phyloP scores from a whole-genome alignment of 208 protist species.

The Trypanosoma rangeli region DNA sequence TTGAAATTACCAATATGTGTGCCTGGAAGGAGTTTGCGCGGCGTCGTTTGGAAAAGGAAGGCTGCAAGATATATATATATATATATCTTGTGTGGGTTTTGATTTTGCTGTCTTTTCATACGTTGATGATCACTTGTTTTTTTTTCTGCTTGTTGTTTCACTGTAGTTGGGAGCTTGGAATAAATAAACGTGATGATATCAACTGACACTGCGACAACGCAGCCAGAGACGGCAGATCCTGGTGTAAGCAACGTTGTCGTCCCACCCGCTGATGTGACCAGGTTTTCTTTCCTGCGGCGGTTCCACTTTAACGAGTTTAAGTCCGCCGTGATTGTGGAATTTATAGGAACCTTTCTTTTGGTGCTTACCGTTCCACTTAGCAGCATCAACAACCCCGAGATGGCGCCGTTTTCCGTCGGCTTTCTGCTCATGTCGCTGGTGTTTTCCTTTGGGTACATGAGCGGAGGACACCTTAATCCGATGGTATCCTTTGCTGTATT shows the following conservation, averaged over 20 bases:
- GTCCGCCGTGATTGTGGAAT: constrained; percentile 76
- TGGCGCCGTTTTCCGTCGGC: constrained; percentile 69
- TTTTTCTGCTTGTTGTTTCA: neutral
- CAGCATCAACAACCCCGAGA: constrained; percentile 55
- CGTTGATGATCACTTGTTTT: neutral
- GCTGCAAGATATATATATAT: neutral
- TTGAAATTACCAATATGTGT: neutral
- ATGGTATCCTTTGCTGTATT: constrained; percentile 80
- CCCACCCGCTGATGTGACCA: constrained; percentile 22
- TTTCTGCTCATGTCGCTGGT: constrained; percentile 78
- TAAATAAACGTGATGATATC: constrained; percentile 8
- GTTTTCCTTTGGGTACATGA: constrained; percentile 83
- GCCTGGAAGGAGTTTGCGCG: neutral
- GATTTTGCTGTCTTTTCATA: neutral
- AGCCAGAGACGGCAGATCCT: neutral
- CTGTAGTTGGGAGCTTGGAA: neutral
- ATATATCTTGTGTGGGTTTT: neutral
- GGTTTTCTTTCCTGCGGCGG: constrained; percentile 54
- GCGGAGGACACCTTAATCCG: constrained; percentile 82
- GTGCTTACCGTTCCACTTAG: constrained; percentile 76
- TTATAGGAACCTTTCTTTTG: constrained; percentile 79
- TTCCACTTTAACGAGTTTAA: constrained; percentile 58
- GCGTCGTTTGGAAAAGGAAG: neutral
- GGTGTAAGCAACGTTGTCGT: neutral
- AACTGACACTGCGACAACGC: neutral